Evolutionary conservation across 805 yeast species (phyloP), one percentile per base, ranked within the genome.

Genomic region (Saccharomycopsis sp.): DNA sequence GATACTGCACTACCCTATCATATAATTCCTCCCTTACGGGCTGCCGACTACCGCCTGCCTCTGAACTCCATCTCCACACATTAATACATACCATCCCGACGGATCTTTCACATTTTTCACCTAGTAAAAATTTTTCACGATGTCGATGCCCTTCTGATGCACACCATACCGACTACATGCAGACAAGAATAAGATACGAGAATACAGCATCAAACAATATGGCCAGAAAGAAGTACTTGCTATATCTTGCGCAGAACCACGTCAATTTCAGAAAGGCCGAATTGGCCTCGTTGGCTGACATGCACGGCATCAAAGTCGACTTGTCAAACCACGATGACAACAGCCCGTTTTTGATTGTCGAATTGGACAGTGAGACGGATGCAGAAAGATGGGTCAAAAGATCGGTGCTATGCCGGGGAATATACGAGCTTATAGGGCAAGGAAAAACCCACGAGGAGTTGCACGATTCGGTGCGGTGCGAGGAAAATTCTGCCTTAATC

Each of bases 201-300:
- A n/a, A n/a, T n/a, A n/a, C n/a, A n/a, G n/a, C n/a, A n/a, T n/a
- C n/a, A n/a, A n/a, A n/a, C 16, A 51, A 44, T 3, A 44, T 3
- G 34, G n/a, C 29, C 15, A 54, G 14, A 80, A 79, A 78, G 70
- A 77, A 79, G 56, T 94, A 89, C 66, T 69, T 92, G 52, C 74
- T 94, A n/a, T 83, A 86, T 67, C 77, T 94, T 67, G 97, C 97
- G 2, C 97, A 91, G 71, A 80, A 85, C 48, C 91, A 90, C 67
- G 83, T 85, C 54, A 78, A 80, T 59, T 92, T 92, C 71, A 77
- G 98, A 53, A 71, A 72, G 41, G 89, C 96, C 0, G 99, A 92
- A 71, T 72, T 94, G 40, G 90, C 87, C 64, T 85, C 97, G 0
- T 71, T 94, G 51, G 97, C 97, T 0, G 83, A 81, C 37, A 70